phyloP scores from a whole-genome alignment of 2,329 filamentous ascomycete species.

The Colletotrichum shisoi region DNA sequence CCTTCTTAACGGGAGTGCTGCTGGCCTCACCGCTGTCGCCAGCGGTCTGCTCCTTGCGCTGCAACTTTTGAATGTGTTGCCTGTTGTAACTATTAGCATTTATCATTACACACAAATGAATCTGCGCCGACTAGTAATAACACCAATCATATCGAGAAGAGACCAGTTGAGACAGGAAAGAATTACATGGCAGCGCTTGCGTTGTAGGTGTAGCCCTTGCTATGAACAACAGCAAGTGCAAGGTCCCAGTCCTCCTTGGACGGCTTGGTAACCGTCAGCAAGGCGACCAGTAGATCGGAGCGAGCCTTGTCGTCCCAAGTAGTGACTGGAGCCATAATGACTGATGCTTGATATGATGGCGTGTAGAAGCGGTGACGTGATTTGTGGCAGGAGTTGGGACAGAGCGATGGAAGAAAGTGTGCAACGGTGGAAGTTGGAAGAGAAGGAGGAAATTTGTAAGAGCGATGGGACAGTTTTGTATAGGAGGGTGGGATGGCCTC shows the following conservation, averaged over 20 bases:
- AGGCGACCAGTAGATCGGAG: conserved; percentile 50
- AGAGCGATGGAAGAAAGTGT: background rate
- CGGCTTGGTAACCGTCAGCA: conserved; percentile 51
- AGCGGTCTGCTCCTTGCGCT: conserved; percentile 46
- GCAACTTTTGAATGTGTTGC: conserved; percentile 58
- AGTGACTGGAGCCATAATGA: conserved; percentile 30
- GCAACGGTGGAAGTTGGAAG: conserved; percentile 2
- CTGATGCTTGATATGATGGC: conserved; percentile 32
- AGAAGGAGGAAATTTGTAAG: background rate
- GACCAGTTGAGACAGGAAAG: background rate
- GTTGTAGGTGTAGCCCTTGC: conserved; percentile 52
- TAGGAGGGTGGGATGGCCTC: conserved; percentile 7
- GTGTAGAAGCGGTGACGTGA: background rate
- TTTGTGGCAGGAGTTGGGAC: background rate
- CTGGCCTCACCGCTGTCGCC: conserved; percentile 36
- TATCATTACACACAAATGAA: background rate
- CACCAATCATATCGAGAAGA: conserved; percentile 5
- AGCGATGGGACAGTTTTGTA: background rate
- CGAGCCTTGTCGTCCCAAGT: conserved; percentile 51
- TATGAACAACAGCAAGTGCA: conserved; percentile 47
- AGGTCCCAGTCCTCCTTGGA: conserved; percentile 46
- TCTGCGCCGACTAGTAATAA: background rate
- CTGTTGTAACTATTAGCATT: conserved; percentile 44
- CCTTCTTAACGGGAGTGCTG: conserved; percentile 38
- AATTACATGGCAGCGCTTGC: conserved; percentile 53